Evolutionary conservation across 768 basidiomycete genomes (phyloP), one percentile per base, ranked within the genome.

Genomic region (Porphyrellus cyaneotinctus): DNA sequence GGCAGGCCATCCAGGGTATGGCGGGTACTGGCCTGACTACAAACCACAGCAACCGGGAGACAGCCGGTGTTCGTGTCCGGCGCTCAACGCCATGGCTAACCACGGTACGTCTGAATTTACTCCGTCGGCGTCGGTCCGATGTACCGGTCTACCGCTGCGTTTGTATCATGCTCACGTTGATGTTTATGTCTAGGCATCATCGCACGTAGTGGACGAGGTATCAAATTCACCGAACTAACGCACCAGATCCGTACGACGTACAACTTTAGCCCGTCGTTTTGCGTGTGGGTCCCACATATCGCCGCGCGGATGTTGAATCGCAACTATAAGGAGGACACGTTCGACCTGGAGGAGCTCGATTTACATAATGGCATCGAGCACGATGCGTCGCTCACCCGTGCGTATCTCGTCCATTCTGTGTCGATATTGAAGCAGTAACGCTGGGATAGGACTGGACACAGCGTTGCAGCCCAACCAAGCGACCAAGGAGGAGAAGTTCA

Each of bases 31-130:
- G 88, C 87, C 88, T 0, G 80, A 84, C 60, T 89, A 77, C 61
- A 68, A 75, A 1, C 67, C 83, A 2, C 78, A 86, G 11, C 68
- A 66, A 51, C 75, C 81, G 10, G 80, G 79, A 1, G 88, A 90
- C 58, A 88, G 87, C 60, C 74, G 89, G 3, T 80, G 80, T 55
- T 79, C 83, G 1, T 91, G 88, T 57, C 88, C 88, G 1, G 87
- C 79, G 13, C 65, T 91, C 53, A 91, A 92, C 58, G 84, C 87
- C 0, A 74, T 92, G 80, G 87, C 89, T 8, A 91, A 91, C 64
- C 89, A 91, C 54, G 90, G 89, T 89, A 36, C n/a, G 60, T 58
- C 38, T 17, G 15, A 18, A n/a, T 2, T 22, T 28, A 9, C 37
- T 11, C 4, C 30, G n/a, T 33, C 2, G 2, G 24, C 28, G 24